Evolutionary conservation across 768 basidiomycete genomes (phyloP), one percentile per base, ranked within the genome.

Genomic region (Pulveroboletus sp.): DNA sequence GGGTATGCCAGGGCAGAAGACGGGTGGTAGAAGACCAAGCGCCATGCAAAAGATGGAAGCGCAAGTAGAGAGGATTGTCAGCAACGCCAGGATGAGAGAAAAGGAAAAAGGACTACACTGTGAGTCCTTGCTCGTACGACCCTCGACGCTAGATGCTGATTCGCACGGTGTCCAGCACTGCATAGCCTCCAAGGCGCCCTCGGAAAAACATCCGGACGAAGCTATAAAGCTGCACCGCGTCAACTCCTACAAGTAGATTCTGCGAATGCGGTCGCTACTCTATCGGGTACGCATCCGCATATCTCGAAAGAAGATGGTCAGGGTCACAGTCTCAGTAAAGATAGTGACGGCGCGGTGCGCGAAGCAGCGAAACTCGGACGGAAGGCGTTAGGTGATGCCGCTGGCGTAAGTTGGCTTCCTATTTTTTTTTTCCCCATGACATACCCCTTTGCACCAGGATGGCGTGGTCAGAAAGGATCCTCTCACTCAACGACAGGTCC

Each of bases 11-110:
- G 57, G 60, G 25, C 63, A 65, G 25, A 84, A 88, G 57, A 75
- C 80, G 3, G 78, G 79, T 10, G 80, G 78, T 24, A 76, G 91
- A 40, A 75, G 90, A 48, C 88, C 84, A 11, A 92, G 78, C 57
- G 91, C 91, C 0, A 89, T 94, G 87, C 87, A 93, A 63, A 78
- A 87, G 54, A 93, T 94, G 91, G 89, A 92, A 59, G 80, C 86
- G 46, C 97, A 99, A 65, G 94, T 99, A 14, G 95, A 98, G 72
- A 75, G 94, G 54, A 90, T 99, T 53, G 95, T 99, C 19, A 94
- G 84, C 58, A 93, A 90, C 64, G 90, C 94, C 1, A 81, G 90
- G 56, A 75, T 85, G 63, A 74, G 92, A 55, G 91, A 93, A 64
- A 90, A 85, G 68, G 90, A 92, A 61, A 90, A 93, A 63, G 84